Conservation (phyloP, 805 yeast species). For the Saccharomycopsis guyanensis region DNA sequence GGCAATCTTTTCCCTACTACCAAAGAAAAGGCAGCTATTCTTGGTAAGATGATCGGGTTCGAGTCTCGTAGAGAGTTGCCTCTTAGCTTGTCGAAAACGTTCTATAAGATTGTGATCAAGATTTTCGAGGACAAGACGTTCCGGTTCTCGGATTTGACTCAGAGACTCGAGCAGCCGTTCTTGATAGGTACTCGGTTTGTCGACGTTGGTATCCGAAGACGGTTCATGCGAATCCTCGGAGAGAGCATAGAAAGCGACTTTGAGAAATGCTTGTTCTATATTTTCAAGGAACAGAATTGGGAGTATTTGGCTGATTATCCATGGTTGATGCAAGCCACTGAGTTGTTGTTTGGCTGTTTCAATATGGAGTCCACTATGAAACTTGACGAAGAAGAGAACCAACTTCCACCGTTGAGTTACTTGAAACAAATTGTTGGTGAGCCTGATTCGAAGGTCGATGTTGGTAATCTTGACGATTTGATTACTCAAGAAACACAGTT, state of each 20-base stretch:
- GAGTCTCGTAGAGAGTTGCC: slow-evolving; percentile 62
- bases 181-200: slow-evolving; percentile 84
- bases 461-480: slow-evolving; percentile 19
- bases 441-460: slow-evolving; percentile 3
- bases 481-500: slow-evolving; percentile 24
- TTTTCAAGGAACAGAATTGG: slow-evolving; percentile 93
- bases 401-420: slow-evolving; percentile 45
- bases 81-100: slow-evolving; percentile 52
- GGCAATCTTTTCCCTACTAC: slow-evolving; percentile 76
- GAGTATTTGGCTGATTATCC: slow-evolving; percentile 86
- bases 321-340: slow-evolving; percentile 92
- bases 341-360: slow-evolving; percentile 72
- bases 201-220: slow-evolving; percentile 64
- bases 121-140: slow-evolving; percentile 76
- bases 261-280: slow-evolving; percentile 72
- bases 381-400: slow-evolving; percentile 41
- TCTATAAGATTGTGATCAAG: slow-evolving; percentile 80
- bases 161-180: slow-evolving; percentile 94
- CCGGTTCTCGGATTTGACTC: slow-evolving; percentile 82
- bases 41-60: slow-evolving; percentile 91
- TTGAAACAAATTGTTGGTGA: slow-evolving; percentile 10
- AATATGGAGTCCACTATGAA: slow-evolving; percentile 41
- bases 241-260: slow-evolving; percentile 73
- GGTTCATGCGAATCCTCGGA: slow-evolving; percentile 71
- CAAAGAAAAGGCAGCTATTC: slow-evolving; percentile 91